A percentile compares a stretch with the other conserved stretches of the same genome.
phyloP scores from a whole-genome alignment of 2,329 filamentous ascomycete species.

The Basipetospora chlamydospora region DNA sequence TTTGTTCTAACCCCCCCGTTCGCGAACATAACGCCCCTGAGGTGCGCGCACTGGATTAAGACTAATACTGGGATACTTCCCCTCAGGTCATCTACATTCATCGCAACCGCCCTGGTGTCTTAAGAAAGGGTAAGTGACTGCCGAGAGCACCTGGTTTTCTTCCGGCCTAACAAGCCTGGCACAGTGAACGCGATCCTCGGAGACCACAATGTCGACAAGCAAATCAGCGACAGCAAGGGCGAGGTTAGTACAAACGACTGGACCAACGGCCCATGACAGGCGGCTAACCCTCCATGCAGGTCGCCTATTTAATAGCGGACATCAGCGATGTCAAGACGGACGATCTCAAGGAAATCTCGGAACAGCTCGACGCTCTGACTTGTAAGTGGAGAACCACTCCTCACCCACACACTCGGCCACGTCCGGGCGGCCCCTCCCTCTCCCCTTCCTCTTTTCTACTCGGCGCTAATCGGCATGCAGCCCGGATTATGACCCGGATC shows the following conservation, averaged over 20 bases:
- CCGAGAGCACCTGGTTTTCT: too few species aligned
- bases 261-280: too few species aligned
- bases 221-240: constrained; percentile 89
- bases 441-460: background rate
- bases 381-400: constrained; percentile 43
- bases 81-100: constrained; percentile 83
- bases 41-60: background rate
- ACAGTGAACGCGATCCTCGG: constrained; percentile 85
- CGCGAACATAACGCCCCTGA: too few species aligned
- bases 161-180: constrained; percentile 3
- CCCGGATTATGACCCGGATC: constrained; percentile 31
- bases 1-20: constrained; percentile 17
- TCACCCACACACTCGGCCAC: background rate
- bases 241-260: constrained; percentile 61
- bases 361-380: constrained; percentile 64
- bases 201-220: constrained; percentile 96
- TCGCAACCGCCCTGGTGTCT: constrained; percentile 87
- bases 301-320: constrained; percentile 96
- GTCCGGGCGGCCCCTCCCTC: background rate
- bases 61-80: too few species aligned
- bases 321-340: constrained; percentile 70
- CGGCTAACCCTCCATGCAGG: too few species aligned
- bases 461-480: constrained; percentile 11
- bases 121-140: constrained; percentile 53
- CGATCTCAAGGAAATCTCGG: constrained; percentile 76